Evolutionary conservation across 116 monocot species (phyloP), one percentile per base, ranked within the genome.

Genomic region (Papilionanthe hybrid): DNA sequence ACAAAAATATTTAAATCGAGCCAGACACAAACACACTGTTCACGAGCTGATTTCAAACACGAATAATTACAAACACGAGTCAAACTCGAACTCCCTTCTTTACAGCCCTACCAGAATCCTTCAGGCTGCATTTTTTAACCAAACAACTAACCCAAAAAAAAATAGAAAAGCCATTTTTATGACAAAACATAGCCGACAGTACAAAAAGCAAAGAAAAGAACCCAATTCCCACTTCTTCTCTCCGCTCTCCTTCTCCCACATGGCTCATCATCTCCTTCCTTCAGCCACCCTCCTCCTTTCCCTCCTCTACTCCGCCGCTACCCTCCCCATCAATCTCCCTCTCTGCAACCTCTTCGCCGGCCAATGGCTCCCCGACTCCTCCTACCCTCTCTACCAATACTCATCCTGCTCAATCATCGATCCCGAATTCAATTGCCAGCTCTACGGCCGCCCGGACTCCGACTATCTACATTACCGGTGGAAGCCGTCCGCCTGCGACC

Each of bases 341-440:
- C 60, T 25, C 0, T 94, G 94, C 72, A 79, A 94, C 83, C 75
- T 91, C 41, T 98, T 91, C 84, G 37, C 68, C 1, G 94, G 94
- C 20, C 88, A 82, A 55, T 98, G 94, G 94, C 83, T 98, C 4
- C 79, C 78, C 42, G 91, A 94, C 63, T 86, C 87, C 17, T 48
- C 92, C 25, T 89, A 87, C 72, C 91, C 92, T 7, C 29, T 87
- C 56, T 94, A 94, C 83, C 72, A 87, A 55, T 83, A 78, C 27
- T 79, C 84, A 2, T 77, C 71, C 72, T 98, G 94, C 77, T 88
- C 91, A 1, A 53, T 90, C 67, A 86, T 98, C 76, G 92, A 98
- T 42, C 78, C 91, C 23, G 84, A 94, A 84, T 98, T 98, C 91
- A 91, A 98, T 68, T 98, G 94, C 76, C 91, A 92, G 84, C 72